phyloP scores from a whole-genome alignment of 2,329 filamentous ascomycete species.

The Aspergillus hortae region DNA sequence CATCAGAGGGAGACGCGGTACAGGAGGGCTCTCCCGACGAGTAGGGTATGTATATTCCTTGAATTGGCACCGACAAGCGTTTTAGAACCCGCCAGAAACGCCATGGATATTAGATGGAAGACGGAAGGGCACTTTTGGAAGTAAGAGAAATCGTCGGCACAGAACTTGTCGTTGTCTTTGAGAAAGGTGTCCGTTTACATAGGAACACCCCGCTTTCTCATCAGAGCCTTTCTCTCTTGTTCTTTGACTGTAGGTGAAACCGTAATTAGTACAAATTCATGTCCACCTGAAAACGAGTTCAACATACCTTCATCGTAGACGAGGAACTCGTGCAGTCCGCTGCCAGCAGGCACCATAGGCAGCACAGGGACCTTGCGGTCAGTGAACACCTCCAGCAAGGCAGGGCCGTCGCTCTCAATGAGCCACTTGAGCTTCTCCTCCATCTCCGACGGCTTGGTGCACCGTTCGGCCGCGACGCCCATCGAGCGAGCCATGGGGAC shows the following conservation, averaged over 20 bases:
- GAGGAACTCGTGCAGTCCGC: constrained; percentile 87
- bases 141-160: constrained; percentile 15
- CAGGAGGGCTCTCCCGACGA: no score
- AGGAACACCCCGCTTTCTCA: constrained; percentile 56
- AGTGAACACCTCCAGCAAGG: constrained; percentile 84
- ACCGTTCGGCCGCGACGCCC: constrained; percentile 72
- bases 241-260: constrained; percentile 56
- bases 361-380: constrained; percentile 80
- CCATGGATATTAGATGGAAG: constrained; percentile 39
- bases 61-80: constrained; percentile 24
- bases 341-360: constrained; percentile 91
- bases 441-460: constrained; percentile 71
- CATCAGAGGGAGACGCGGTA: no score
- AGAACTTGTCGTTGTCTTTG: constrained; percentile 19
- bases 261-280: constrained; percentile 9
- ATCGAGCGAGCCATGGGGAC: constrained; percentile 90
- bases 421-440: constrained; percentile 80
- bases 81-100: constrained; percentile 37
- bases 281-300: neutral
- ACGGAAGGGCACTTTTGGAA: constrained; percentile 21
- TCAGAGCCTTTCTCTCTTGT: constrained; percentile 62
- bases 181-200: constrained; percentile 16
- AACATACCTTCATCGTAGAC: constrained; percentile 73
- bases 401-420: constrained; percentile 84
- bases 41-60: constrained; percentile 4